Conservation (phyloP, 1,139 yeast species). For the Saccharomyces hybrid region DNA sequence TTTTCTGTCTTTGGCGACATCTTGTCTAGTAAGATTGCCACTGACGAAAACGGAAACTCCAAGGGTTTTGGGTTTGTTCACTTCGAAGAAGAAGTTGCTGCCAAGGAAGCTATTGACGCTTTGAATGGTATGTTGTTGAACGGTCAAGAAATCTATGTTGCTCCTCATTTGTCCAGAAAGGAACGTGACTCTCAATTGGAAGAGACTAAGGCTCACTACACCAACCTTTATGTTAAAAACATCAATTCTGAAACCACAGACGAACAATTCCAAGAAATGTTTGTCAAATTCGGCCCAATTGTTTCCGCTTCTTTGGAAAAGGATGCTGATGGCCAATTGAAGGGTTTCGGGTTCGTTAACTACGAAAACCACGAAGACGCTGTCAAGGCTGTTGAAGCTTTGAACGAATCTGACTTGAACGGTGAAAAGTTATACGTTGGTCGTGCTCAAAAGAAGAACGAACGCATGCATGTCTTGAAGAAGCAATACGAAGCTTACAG, state of each 20-base stretch:
- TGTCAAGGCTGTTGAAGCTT: conserved; percentile 81
- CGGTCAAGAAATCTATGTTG: conserved; percentile 94
- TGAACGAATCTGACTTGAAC: conserved; percentile 78
- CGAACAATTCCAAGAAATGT: conserved; percentile 67
- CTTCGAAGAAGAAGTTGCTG: conserved; percentile 89
- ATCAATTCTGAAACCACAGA: conserved; percentile 63
- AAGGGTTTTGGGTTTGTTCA: conserved; percentile 98
- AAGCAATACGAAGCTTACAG: conserved; percentile 90
- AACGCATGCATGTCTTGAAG: conserved; percentile 94
- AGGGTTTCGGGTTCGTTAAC: conserved; percentile 95
- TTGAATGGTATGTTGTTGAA: conserved; percentile 98
- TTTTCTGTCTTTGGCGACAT: conserved; percentile 95
- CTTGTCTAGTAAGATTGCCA: conserved; percentile 94
- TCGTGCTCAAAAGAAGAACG: conserved; percentile 98
- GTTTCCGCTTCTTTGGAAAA: conserved; percentile 79
- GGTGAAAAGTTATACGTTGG: conserved; percentile 90
- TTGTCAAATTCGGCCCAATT: conserved; percentile 67
- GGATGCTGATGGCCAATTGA: conserved; percentile 83
- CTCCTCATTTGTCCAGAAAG: conserved; percentile 85
- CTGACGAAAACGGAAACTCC: conserved; percentile 65
- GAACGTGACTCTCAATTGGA: conserved; percentile 94
- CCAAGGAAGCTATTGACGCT: conserved; percentile 90
- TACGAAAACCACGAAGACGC: conserved; percentile 84
- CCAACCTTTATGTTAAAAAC: conserved; percentile 93
- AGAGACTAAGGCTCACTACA: conserved; percentile 86